A percentile compares a stretch with the other conserved stretches of the same genome.
These are phyloP conservation scores for Eucalyptus erythrocorys DNA, from an alignment of 345 rosid genomes.

Conservation along the genomic window DNA sequence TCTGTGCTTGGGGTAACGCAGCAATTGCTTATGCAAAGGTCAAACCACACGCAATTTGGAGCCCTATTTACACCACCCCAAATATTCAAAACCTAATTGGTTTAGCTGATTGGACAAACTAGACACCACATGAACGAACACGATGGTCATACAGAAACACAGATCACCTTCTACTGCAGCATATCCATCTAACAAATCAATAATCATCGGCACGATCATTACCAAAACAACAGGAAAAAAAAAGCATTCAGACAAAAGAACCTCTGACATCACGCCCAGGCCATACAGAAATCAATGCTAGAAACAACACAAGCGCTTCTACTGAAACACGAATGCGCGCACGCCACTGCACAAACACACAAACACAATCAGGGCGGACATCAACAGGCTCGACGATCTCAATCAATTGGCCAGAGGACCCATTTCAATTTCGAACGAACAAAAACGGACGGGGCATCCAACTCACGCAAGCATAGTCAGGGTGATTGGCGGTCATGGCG, in stretches of 20 bases:
- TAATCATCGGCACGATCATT: background rate
- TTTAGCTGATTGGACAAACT: background rate
- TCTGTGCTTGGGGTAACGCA: background rate
- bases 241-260: background rate
- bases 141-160: background rate
- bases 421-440: background rate
- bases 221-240: background rate
- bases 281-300: background rate
- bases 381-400: background rate
- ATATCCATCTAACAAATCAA: background rate
- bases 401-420: background rate
- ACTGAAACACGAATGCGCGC: background rate
- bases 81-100: background rate
- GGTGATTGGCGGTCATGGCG: conserved; percentile 89
- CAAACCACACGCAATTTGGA: background rate
- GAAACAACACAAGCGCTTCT: background rate
- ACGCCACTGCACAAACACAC: background rate
- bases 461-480: conserved; percentile 91
- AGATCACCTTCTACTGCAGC: background rate
- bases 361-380: background rate
- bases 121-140: background rate
- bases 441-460: background rate
- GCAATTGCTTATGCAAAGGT: background rate
- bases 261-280: background rate
- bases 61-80: background rate